Evolutionary conservation across 2,329 filamentous ascomycete species (phyloP).

Genomic region (Sclerotinia borealis): DNA sequence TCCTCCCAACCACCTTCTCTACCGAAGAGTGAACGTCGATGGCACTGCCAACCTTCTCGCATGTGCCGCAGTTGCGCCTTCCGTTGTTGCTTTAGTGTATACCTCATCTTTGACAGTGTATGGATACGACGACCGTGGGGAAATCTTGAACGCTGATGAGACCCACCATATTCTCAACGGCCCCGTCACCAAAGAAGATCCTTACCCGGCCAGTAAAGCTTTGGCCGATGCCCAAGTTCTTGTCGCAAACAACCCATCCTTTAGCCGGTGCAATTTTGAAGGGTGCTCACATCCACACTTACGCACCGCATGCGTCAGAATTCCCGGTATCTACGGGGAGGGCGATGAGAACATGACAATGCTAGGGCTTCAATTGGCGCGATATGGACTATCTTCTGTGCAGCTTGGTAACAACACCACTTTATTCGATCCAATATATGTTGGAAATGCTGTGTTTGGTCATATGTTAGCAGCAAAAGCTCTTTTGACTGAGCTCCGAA

Average conservation of each 20-base stretch:
- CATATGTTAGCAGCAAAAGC: neutral
- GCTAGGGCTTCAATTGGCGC: neutral
- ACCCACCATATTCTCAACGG: neutral
- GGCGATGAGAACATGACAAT: neutral
- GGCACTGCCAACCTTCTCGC: neutral
- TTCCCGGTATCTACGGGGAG: neutral
- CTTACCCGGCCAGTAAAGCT: neutral
- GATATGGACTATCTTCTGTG: neutral
- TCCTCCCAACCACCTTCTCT: neutral
- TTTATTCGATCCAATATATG: neutral
- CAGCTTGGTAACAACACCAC: neutral
- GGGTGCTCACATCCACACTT: neutral
- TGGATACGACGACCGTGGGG: neutral
- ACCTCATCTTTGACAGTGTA: neutral
- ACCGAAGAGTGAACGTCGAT: neutral
- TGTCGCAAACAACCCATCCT: neutral
- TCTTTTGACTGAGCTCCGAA: neutral
- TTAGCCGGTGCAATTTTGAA: neutral
- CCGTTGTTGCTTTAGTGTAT: neutral
- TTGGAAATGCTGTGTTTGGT: neutral
- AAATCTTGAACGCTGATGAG: neutral
- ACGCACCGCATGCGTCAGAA: neutral
- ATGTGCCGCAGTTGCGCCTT: neutral
- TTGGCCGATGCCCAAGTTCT: neutral
- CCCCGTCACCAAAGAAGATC: neutral